phyloP scores from a whole-genome alignment of 2,329 filamentous ascomycete species.

The Nectriaceae sp. region DNA sequence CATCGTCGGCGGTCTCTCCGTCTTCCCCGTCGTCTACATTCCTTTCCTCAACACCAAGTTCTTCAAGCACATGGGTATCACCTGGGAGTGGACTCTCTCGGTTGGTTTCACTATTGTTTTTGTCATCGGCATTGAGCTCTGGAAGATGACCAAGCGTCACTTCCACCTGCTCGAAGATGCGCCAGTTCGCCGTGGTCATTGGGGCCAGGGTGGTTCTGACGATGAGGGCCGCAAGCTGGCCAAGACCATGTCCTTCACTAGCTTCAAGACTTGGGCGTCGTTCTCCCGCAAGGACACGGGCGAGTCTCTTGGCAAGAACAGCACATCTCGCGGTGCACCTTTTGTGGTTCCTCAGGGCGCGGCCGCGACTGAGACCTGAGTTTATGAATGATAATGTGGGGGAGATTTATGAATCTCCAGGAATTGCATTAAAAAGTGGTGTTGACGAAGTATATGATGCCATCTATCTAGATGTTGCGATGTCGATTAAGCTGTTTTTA shows the following conservation, averaged over 20 bases:
- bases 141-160: conserved; percentile 69
- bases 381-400: not conserved
- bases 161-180: conserved; percentile 54
- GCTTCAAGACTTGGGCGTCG: conserved; percentile 50
- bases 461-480: not conserved
- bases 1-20: conserved; percentile 58
- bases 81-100: conserved; percentile 75
- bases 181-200: conserved; percentile 50
- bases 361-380: conserved; percentile 26
- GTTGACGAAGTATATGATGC: not conserved
- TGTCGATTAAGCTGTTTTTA: not conserved
- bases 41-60: conserved; percentile 69
- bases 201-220: conserved; percentile 55
- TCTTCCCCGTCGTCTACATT: conserved; percentile 72
- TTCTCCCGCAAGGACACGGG: conserved; percentile 44
- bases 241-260: conserved; percentile 54
- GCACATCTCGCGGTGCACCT: conserved; percentile 22
- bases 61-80: conserved; percentile 71
- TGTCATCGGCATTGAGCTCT: conserved; percentile 67
- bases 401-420: too few species aligned
- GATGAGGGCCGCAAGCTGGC: conserved; percentile 46
- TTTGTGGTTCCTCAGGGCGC: conserved; percentile 28
- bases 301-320: conserved; percentile 35
- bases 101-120: conserved; percentile 65
- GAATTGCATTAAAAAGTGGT: not conserved